These are phyloP conservation scores for Hondaea fermentalgiana DNA, from an alignment of 108 stramenopile genomes.

Conservation along the genomic window DNA sequence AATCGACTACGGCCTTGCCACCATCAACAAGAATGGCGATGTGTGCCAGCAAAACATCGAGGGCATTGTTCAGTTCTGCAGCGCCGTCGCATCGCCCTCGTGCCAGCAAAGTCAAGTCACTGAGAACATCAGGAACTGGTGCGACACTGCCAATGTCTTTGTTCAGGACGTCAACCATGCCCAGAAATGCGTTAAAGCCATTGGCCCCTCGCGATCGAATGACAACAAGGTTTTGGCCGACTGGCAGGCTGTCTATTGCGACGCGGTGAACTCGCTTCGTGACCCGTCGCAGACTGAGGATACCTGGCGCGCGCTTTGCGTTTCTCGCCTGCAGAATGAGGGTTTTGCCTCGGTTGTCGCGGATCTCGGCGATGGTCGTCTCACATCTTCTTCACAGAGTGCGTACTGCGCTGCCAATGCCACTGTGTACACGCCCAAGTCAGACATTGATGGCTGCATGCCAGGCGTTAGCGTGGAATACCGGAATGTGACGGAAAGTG, in stretches of 20 bases:
- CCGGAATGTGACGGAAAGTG: background rate
- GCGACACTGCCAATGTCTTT: constrained; percentile 2
- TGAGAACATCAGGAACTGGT: background rate
- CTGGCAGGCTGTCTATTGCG: background rate
- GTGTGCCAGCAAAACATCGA: background rate
- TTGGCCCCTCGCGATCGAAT: background rate
- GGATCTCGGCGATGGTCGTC: background rate
- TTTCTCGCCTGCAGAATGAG: background rate
- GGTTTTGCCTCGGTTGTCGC: background rate
- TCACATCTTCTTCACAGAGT: background rate
- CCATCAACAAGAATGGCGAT: background rate
- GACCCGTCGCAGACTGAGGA: background rate
- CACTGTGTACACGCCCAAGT: background rate
- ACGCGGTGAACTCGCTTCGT: background rate
- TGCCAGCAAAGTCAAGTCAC: background rate
- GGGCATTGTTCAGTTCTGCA: background rate
- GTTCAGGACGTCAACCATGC: background rate
- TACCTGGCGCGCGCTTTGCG: background rate
- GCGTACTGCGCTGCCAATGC: background rate
- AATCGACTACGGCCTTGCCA: background rate
- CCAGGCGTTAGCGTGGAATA: background rate
- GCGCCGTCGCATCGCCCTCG: background rate
- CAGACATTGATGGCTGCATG: background rate
- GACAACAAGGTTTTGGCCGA: background rate
- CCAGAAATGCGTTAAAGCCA: background rate